Evolutionary conservation across 306 rosid species (phyloP), one percentile per base, ranked within the genome.

Genomic region (Rosa chinensis): DNA sequence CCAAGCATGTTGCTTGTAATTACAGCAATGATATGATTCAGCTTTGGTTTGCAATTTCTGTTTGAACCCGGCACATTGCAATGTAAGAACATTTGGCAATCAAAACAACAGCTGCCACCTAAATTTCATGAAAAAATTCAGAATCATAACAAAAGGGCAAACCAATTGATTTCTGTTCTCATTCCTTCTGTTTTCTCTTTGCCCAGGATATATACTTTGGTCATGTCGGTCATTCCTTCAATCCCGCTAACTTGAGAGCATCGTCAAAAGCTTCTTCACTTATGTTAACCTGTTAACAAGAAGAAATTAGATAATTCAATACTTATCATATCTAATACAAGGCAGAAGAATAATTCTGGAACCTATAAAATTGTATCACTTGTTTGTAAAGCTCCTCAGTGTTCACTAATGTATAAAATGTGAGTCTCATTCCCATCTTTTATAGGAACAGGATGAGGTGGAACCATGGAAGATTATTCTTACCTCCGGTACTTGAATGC

Each of bases 401-500:
- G n/a, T 50, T 50, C 20, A 50, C 55, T 14, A 16, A 5, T 17
- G 21, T 52, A 52, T 16, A 52, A 17, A 17, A 52, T 53, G 61
- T 53, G 61, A 18, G 25, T 53, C 59, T 17, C 23, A 5, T 18
- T 14, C 3, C 0, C 10, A 18, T 6, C 23, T 52, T 52, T 53
- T 53, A 18, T 53, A 53, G 23, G 23, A 18, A 18, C 64, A 58
- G 13, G 3, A 58, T 58, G 28, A n/a, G 14, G 35, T 58, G 13
- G 62, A 32, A 32, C 37, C 37, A 32, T 32, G 37, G 37, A 58
- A 56, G 28, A 6, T 56, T 58, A 58, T 0, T 20, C 32, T 12
- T 64, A 80, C 83, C 83, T 74, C 83, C 1, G 70, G 61, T 11
- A 70, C 44, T 20, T 42, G 69, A 8, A 17, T 52, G 70, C 25